These are phyloP conservation scores for Bremia lactucae DNA, from an alignment of 352 stramenopile species.

Conservation along the genomic window DNA sequence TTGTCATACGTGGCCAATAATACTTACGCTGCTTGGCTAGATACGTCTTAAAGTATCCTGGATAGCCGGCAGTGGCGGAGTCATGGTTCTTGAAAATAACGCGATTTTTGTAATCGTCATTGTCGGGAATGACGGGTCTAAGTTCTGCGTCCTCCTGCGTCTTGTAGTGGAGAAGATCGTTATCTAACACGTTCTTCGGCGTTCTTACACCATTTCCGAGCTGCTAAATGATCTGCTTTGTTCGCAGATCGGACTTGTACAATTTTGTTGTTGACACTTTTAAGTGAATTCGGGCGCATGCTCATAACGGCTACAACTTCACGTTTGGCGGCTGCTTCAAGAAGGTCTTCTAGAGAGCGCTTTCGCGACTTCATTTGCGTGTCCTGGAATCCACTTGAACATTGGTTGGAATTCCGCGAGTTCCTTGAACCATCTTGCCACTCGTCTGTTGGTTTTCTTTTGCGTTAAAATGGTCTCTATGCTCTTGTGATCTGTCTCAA, in stretches of 20 bases:
- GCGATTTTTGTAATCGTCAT: slow-evolving; percentile 9
- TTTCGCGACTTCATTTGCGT: slow-evolving; percentile 1
- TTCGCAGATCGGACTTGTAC: not conserved
- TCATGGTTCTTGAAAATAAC: slow-evolving; percentile 10
- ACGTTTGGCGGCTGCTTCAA: slow-evolving; percentile 1
- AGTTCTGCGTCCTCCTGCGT: not conserved
- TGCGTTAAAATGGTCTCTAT: slow-evolving; percentile 13
- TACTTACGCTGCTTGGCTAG: not conserved
- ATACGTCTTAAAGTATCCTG: slow-evolving; percentile 4
- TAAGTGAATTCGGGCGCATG: not conserved
- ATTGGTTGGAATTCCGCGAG: slow-evolving; percentile 4
- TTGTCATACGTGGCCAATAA: slow-evolving; percentile 6
- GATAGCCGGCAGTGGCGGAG: not conserved
- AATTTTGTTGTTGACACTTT: not conserved
- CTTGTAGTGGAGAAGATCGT: slow-evolving; percentile 4
- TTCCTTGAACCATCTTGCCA: slow-evolving; percentile 11
- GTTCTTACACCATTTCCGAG: not conserved
- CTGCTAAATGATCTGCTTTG: not conserved
- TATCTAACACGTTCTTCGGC: not conserved
- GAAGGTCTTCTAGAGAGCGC: not conserved
- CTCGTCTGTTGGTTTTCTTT: slow-evolving; percentile 7
- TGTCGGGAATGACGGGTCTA: slow-evolving; percentile 1
- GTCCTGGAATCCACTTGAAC: slow-evolving; percentile 8
- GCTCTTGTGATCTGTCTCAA: slow-evolving; percentile 13
- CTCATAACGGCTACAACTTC: slow-evolving; percentile 3